These are phyloP conservation scores for Rhypophila decipiens DNA, from an alignment of 495 filamentous ascomycete species.

Conservation along the genomic window DNA sequence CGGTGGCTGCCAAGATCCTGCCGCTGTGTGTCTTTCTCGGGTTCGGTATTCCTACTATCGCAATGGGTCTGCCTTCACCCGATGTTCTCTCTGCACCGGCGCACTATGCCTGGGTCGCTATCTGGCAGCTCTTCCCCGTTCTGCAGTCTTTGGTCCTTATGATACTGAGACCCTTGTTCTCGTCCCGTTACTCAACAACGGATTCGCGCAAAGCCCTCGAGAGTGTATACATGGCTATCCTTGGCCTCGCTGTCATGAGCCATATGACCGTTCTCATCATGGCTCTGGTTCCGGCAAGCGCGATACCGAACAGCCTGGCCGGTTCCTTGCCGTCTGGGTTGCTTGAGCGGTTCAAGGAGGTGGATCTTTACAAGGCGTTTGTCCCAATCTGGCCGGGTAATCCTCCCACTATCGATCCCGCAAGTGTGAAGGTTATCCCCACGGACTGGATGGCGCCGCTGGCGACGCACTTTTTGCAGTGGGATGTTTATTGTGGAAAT, in stretches of 20 bases:
- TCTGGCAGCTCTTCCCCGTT: slow-evolving; percentile 57
- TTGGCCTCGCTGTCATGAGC: slow-evolving; percentile 39
- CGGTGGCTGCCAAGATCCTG: slow-evolving; percentile 43
- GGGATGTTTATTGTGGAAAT: slow-evolving; percentile 52
- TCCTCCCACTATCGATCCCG: slow-evolving; percentile 16
- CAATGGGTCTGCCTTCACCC: slow-evolving; percentile 48
- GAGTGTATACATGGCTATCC: slow-evolving; percentile 47
- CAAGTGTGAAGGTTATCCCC: slow-evolving; percentile 19
- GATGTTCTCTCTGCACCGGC: slow-evolving; percentile 34
- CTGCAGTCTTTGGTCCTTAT: slow-evolving; percentile 33
- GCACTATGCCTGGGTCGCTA: slow-evolving; percentile 52
- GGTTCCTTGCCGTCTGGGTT: slow-evolving; percentile 3
- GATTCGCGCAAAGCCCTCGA: slow-evolving; percentile 14
- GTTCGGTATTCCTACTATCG: slow-evolving; percentile 44
- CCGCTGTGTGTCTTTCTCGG: slow-evolving; percentile 43
- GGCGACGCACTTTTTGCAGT: slow-evolving; percentile 49
- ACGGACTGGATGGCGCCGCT: slow-evolving; percentile 34
- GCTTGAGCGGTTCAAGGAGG: background rate
- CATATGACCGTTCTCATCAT: slow-evolving; percentile 37
- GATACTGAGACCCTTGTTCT: slow-evolving; percentile 22
- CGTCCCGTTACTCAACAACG: background rate
- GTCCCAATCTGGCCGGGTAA: slow-evolving; percentile 18
- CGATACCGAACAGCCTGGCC: slow-evolving; percentile 32
- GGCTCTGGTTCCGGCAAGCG: slow-evolving; percentile 39
- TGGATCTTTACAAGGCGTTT: slow-evolving; percentile 30